Percentiles rank a stretch among this genome's conserved stretches.
phyloP scores from a whole-genome alignment of 495 filamentous ascomycete species.

The Hyaloscypha bicolor region DNA sequence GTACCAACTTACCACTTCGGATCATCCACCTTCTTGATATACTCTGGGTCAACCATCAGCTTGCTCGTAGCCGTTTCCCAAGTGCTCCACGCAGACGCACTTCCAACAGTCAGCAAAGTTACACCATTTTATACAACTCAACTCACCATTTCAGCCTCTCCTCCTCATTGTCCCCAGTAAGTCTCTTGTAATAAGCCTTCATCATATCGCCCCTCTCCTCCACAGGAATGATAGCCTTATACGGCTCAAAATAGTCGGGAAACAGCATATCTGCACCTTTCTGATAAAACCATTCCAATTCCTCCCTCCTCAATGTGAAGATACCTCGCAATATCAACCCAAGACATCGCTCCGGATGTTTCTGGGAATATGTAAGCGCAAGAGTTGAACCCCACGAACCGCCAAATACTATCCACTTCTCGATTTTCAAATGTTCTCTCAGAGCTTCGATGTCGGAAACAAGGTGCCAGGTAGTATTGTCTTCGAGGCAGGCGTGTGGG shows the following conservation, averaged over 20 bases:
- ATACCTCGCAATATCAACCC: constrained; percentile 44
- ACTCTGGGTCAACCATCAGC: constrained; percentile 30
- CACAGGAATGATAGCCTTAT: constrained; percentile 36
- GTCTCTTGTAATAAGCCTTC: constrained; percentile 39
- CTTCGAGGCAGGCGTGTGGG: constrained; percentile 40
- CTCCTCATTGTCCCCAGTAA: constrained; percentile 35
- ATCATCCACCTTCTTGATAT: constrained; percentile 35
- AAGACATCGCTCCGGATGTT: constrained; percentile 40
- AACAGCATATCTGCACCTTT: constrained; percentile 38
- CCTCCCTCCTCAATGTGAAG: constrained; percentile 39
- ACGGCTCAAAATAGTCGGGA: constrained; percentile 45
- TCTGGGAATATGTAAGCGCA: constrained; percentile 44
- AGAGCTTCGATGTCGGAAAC: constrained; percentile 48
- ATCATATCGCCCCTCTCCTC: constrained; percentile 38
- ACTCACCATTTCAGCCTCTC: constrained; percentile 29
- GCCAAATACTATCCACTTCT: constrained; percentile 53
- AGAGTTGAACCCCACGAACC: constrained; percentile 52
- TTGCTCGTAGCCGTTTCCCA: constrained; percentile 42
- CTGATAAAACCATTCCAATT: constrained; percentile 37
- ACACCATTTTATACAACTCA: not conserved
- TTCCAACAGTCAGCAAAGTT: constrained; percentile 5
- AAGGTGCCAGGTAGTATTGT: constrained; percentile 48
- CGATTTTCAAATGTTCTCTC: constrained; percentile 42
- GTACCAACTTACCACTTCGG: constrained; percentile 33
- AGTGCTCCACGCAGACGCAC: constrained; percentile 39